Base-by-base conservation (phyloP, 495 filamentous ascomycete species). In the Saxophila tyrrhenica region DNA sequence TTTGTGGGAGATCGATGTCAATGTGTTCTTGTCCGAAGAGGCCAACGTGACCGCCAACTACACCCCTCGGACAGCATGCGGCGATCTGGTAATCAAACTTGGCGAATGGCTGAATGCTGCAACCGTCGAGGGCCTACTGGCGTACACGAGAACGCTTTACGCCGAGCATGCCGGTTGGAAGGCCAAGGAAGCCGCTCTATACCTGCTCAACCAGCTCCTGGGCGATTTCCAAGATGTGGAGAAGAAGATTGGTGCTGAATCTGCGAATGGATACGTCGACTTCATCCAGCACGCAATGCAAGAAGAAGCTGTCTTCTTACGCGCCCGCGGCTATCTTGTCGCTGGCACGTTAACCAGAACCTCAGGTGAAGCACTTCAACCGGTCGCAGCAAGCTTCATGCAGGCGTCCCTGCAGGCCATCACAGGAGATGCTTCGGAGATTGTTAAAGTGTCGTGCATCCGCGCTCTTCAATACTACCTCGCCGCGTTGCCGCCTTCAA, bases 41-140 rank as follows among this genome's bases (percentile, higher is more conserved):
- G 91, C 87, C 1, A 87, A 88, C 13, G 83, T 96, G 47, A 95
- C 89, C n/a, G 85, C 90, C 22, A 96, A 97, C 64, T 98, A 95
- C 66, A 94, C 91, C 1, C 86, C 92, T 24, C 78, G 92, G 48
- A 94, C 86, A 13, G 91, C 91, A 47, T 89, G 87, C 62, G 89
- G 89, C 24, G 91, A 95, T 64, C 73, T 97, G 23, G 75, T 92
- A 9, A 85, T 94, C 65, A 96, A 95, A 69, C 72, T 94, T n/a
- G 87, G 85, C 21, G 90, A 95, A 66, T 95, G 90, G 86, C 75
- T 94, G 35, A 78, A 79, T 53, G 70, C 73, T 24, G 73, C 75
- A 22, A 80, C 85, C 1, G 71, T 87, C 3, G 85, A 94, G 58
- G 86, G 80, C 7, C 73, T 95, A 25, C 78, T 87, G 32, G 75